Evolutionary conservation across 768 basidiomycete genomes (phyloP), one percentile per base, ranked within the genome.

Genomic region (Pulveroboletus sp.): DNA sequence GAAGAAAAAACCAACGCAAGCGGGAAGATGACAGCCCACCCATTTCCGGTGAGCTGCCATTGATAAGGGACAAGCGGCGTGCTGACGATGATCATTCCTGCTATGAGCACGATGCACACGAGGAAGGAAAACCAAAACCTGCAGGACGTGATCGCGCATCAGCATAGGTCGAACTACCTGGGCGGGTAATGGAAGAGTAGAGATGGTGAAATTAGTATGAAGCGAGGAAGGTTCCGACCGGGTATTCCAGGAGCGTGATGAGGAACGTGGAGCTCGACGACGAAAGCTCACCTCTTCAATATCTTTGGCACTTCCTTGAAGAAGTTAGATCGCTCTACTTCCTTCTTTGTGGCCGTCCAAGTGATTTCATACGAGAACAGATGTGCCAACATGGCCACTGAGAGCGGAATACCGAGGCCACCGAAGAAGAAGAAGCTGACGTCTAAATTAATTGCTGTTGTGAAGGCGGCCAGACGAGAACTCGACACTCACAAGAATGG

Each of bases 241-340:
- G 8, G 18, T 28, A 13, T 17, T 17, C 26, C 30, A 39, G 33
- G 14, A 39, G 27, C 14, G 13, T 13, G 35, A 24, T 30, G 14
- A 40, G 36, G 18, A 39, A 45, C 27, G 48, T 13, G 40, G 43
- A 39, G 27, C 17, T 21, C 13, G 42, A 51, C 0, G 24, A 38
- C 39, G 11, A 47, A 18, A 32, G 15, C 67, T 51, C 31, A 67
- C 65, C 65, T 57, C 61, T 84, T 82, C 68, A 83, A 72, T 64
- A 94, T 91, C 54, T 76, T 81, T 5, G 92, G 92, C 21, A 93
- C 82, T 66, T 95, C 92, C 48, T 86, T 80, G 79, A 88, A 93
- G 74, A 95, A 93, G 64, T 93, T 93, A 6, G 86, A 89, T 42
- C 81, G 76, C 67, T 93, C 85, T 36, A 93, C 89, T 67, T 89